Percentiles rank a stretch among this genome's conserved stretches.
Evolutionary conservation across 306 rosid species (phyloP).

Genomic region (Delonix regia): DNA sequence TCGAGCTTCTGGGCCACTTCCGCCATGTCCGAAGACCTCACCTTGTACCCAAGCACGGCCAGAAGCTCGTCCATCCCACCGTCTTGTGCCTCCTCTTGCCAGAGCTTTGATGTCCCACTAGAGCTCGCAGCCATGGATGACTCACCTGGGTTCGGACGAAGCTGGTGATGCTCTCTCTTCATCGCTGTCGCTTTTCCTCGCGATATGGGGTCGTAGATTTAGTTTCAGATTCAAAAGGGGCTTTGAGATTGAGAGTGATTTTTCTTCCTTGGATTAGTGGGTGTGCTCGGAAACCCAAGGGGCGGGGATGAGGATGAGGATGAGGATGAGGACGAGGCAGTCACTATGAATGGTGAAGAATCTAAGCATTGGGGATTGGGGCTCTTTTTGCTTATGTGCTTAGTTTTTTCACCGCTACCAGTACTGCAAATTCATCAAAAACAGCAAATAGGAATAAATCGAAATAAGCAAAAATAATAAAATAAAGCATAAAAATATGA

Average conservation of each 20-base stretch:
- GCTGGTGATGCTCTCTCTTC: slow-evolving; percentile 66
- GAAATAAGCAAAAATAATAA: not conserved
- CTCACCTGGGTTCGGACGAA: slow-evolving; percentile 31
- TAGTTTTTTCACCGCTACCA: slow-evolving; percentile 33
- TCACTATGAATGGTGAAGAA: slow-evolving; percentile 34
- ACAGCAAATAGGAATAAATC: slow-evolving; percentile 14
- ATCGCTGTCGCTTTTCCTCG: slow-evolving; percentile 31
- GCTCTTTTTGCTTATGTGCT: not conserved
- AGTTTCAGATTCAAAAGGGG: not conserved
- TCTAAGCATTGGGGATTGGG: slow-evolving; percentile 45
- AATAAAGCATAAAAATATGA: not conserved
- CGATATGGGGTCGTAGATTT: not conserved
- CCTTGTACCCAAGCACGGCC: slow-evolving; percentile 88
- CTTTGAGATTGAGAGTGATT: not conserved
- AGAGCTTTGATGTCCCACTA: slow-evolving; percentile 54
- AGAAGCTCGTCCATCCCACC: slow-evolving; percentile 86
- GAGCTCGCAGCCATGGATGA: slow-evolving; percentile 40
- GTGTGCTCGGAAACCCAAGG: slow-evolving; percentile 16
- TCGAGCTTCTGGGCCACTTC: slow-evolving; percentile 84
- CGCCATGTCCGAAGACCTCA: slow-evolving; percentile 76
- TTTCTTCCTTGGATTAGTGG: not conserved
- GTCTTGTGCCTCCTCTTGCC: slow-evolving; percentile 61
- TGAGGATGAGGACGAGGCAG: not conserved
- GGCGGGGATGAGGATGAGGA: not conserved
- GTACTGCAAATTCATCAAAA: slow-evolving; percentile 25